These are phyloP conservation scores for Penicillium lividum DNA, from an alignment of 495 filamentous ascomycete genomes.

Conservation along the genomic window DNA sequence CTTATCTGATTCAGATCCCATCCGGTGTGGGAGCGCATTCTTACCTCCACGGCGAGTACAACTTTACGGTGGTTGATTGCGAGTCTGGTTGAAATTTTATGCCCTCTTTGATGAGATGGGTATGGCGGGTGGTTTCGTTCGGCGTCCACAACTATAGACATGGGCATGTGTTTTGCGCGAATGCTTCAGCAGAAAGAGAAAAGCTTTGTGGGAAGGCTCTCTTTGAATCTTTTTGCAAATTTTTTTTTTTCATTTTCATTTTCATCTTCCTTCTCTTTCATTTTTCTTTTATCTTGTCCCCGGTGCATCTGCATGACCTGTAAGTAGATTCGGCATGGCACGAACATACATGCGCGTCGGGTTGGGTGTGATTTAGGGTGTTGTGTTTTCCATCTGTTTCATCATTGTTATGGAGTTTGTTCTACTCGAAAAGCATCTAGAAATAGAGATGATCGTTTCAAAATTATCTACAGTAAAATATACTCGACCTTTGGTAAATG, in stretches of 20 bases:
- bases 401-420: constrained; percentile 11
- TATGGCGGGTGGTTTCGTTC: constrained; percentile 39
- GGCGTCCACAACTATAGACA: constrained; percentile 50
- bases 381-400: constrained; percentile 1
- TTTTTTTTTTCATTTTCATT: constrained; percentile 18
- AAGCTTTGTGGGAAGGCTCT: constrained; percentile 35
- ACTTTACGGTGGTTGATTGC: constrained; percentile 29
- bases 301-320: constrained; percentile 33
- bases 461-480: neutral
- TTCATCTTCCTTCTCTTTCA: constrained; percentile 19
- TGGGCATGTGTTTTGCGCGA: constrained; percentile 45
- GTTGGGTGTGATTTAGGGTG: constrained; percentile 31
- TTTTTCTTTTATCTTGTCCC: constrained; percentile 16
- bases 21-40: constrained; percentile 39
- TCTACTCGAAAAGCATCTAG: constrained; percentile 31
- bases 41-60: constrained; percentile 36
- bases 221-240: constrained; percentile 27
- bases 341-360: constrained; percentile 29
- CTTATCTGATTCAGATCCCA: constrained; percentile 25
- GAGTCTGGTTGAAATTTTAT: constrained; percentile 32
- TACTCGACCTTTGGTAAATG: no score
- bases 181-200: constrained; percentile 28
- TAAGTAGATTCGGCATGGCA: constrained; percentile 31
- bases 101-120: constrained; percentile 32
- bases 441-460: constrained; percentile 27